Evolutionary conservation across 1,139 yeast genomes (phyloP).

Genomic region (Meyerozyma carpophila): DNA sequence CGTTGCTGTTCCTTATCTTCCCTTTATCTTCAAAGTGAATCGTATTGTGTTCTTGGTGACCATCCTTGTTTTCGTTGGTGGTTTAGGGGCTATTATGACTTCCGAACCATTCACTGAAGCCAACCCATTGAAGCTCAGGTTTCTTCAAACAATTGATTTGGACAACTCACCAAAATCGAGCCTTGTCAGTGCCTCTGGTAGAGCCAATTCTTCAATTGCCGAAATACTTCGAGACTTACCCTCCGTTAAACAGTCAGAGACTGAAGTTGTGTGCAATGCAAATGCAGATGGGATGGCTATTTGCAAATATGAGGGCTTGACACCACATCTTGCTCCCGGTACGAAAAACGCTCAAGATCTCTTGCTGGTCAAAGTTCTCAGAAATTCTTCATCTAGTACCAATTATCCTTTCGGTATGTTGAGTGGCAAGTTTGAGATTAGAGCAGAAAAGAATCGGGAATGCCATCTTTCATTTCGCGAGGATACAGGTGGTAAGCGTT

Average conservation of each 20-base stretch:
- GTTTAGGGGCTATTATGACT: conserved; percentile 31
- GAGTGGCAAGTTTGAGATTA: conserved; percentile 55
- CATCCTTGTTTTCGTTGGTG: conserved; percentile 25
- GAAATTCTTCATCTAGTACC: conserved; percentile 38
- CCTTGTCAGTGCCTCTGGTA: conserved; percentile 45
- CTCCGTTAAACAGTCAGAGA: conserved; percentile 40
- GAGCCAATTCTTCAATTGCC: conserved; percentile 37
- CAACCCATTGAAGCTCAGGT: conserved; percentile 67
- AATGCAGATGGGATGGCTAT: conserved; percentile 42
- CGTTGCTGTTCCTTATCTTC: conserved; percentile 56
- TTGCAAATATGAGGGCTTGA: conserved; percentile 49
- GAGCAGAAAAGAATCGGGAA: conserved; percentile 56
- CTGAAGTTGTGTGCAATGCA: conserved; percentile 27
- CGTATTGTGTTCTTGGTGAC: conserved; percentile 40
- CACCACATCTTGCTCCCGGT: conserved; percentile 49
- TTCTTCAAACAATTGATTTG: conserved; percentile 53
- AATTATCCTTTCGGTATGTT: conserved; percentile 62
- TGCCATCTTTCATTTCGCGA: conserved; percentile 56
- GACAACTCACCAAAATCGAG: conserved; percentile 22
- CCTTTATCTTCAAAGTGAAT: conserved; percentile 69
- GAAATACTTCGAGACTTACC: conserved; percentile 56
- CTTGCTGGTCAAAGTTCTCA: conserved; percentile 44
- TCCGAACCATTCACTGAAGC: conserved; percentile 50
- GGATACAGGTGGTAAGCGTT: conserved; percentile 10
- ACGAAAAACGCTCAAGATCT: conserved; percentile 34